Base-by-base conservation (phyloP, 2,329 filamentous ascomycete species). In the Neopestalotiopsis rosae region DNA sequence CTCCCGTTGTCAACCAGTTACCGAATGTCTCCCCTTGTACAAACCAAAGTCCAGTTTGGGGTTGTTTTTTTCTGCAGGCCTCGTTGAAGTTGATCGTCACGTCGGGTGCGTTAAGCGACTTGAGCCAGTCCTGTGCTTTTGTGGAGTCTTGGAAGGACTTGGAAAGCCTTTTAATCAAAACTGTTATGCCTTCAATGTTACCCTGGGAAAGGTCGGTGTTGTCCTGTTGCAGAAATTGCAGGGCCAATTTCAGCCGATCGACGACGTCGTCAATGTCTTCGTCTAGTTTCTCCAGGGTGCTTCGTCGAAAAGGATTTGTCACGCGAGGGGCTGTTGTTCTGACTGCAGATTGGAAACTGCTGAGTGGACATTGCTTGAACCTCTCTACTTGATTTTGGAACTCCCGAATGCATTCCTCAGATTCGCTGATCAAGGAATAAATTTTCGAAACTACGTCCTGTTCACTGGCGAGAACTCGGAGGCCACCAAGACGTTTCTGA, bases 241-340 rank as follows among this genome's bases (percentile, higher is more conserved):
- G 69, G 30, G 76, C 79, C 17, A 77, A 70, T 14, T 73, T 77
- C 10, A 82, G 63, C 13, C 76, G 75, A 6, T 70, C 71, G 20
- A 78, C 69, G 24, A 78, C 74, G 1, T 80, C 79, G 65, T 74
- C 71, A n/a, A 81, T 71, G 65, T 80, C 75, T 70, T 80, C 78
- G 68, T 80, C 77, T 9, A 83, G 77, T 68, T 80, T 81, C 65
- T 78, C 73, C 58, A 83, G 69, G 1, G 80, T 83, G 61, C 78
- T 81, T 68, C 76, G 71, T 56, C 77, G 74, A 68, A 83, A 76
- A 1, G 78, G 79, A 57, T 80, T 80, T 1, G 73, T 70, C 2
- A 74, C 57, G 30, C 71, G 73, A 32, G 71, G 72, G 32, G 70
- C 68, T 38, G 69, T 65, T 40, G 67, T 70, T 38, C 70, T 72